Evolutionary conservation across 441 rosid genomes (phyloP), one percentile per base, ranked within the genome.

Genomic region (California macrophylla): DNA sequence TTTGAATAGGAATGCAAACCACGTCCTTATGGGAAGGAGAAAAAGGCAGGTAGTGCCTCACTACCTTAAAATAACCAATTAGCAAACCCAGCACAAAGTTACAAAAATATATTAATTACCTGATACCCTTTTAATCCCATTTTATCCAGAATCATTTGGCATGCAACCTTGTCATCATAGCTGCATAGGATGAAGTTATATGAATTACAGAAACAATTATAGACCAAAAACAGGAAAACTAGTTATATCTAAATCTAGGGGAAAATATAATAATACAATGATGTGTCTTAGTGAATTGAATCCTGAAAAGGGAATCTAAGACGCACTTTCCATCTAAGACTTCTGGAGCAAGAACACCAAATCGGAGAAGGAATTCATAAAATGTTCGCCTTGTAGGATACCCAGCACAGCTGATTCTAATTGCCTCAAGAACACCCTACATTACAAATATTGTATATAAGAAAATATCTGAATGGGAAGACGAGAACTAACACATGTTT

Each of bases 401-500:
- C 78, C 99, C 99, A 75, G 99, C 98, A 85, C 99, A 96, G 77
- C 99, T 96, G 78, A 96, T 96, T 79, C 99, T 88, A 74, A 96
- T 96, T 77, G 99, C 99, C 84, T 96, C 99, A 73, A 96, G 95
- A 73, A 96, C 99, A 84, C 99, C 99, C 99, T 95, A 63, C 66
- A 75, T 26, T 32, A 6, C 34, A 72, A 61, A 68, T 64, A 66
- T 8, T 13, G 29, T 18, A 71, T 28, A 70, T 30, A 71, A 32
- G 67, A 40, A 66, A 24, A 50, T 72, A 72, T 47, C 7, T 68
- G 76, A 50, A 74, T 21, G 38, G 62, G 16, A 66, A 66, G 58
- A 58, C 24, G 52, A 71, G 64, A 38, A 0, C 20, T 66, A 73
- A 75, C 28, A 28, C 9, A 34, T 28, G 13, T 52, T 36, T 38